Conservation (phyloP, 2,329 filamentous ascomycete genomes). For the Aspergillus sergii region DNA sequence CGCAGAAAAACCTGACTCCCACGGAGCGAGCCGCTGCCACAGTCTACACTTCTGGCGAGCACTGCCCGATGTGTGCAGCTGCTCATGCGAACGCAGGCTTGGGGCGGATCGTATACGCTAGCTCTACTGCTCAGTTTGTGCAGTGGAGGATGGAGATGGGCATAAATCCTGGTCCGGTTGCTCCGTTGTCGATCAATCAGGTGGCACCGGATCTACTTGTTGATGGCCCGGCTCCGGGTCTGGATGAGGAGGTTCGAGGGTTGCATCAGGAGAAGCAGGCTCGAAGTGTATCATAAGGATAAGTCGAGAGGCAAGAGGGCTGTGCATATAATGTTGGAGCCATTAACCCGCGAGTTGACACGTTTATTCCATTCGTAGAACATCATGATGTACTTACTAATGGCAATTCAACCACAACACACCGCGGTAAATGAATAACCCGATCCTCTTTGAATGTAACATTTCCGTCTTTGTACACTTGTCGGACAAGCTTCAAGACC, state of each 20-base stretch:
- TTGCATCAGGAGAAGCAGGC: slow-evolving; percentile 14
- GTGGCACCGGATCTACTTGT: slow-evolving; percentile 13
- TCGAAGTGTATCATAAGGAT: background rate
- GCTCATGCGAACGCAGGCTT: slow-evolving; percentile 18
- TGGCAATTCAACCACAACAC: background rate
- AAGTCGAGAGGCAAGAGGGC: too few relatives aligned
- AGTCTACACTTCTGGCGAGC: slow-evolving; percentile 21
- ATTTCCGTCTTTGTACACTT: background rate
- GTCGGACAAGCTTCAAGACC: background rate
- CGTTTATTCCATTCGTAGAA: background rate
- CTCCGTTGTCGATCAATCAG: slow-evolving; percentile 18
- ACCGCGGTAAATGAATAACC: background rate
- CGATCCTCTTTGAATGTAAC: background rate
- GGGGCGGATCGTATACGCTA: slow-evolving; percentile 20
- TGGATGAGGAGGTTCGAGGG: slow-evolving; percentile 15
- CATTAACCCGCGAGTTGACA: background rate
- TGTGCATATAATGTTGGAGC: background rate
- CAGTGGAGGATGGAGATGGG: slow-evolving; percentile 17
- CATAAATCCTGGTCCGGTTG: slow-evolving; percentile 15
- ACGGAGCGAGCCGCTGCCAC: slow-evolving; percentile 14
- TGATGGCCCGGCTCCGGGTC: slow-evolving; percentile 14
- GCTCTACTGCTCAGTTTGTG: slow-evolving; percentile 15
- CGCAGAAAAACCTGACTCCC: slow-evolving; percentile 13
- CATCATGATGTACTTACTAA: background rate
- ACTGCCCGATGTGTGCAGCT: slow-evolving; percentile 20